Evolutionary conservation across 352 stramenopile genomes (phyloP).

Genomic region (Globisporangium uncinulatum): DNA sequence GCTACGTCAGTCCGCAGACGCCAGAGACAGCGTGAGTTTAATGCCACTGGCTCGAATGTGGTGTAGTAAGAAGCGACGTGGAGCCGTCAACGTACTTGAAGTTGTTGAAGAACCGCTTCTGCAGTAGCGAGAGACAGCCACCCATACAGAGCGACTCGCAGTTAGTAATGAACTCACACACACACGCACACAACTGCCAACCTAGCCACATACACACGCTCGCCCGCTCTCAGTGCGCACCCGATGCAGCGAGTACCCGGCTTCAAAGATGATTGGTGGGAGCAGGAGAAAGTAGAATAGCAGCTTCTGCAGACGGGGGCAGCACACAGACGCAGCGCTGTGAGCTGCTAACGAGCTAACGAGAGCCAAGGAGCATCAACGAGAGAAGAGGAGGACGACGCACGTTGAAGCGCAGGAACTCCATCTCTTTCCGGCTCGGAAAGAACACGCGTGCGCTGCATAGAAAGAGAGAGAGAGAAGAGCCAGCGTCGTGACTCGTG

Average conservation of each 20-base stretch:
- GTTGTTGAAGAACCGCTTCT: constrained; percentile 96
- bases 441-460: constrained; percentile 77
- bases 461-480: background rate
- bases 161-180: background rate
- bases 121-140: background rate
- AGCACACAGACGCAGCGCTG: background rate
- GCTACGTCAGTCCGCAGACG: constrained; percentile 18
- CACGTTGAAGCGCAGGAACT: constrained; percentile 88
- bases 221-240: constrained; percentile 14
- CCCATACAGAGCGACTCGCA: background rate
- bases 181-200: background rate
- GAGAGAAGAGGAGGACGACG: constrained; percentile 1
- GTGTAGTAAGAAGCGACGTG: background rate
- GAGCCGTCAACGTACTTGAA: constrained; percentile 57
- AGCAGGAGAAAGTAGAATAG: constrained; percentile 97
- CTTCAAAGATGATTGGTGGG: constrained; percentile 97
- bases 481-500: background rate
- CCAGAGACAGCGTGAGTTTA: background rate
- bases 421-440: constrained; percentile 82
- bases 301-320: constrained; percentile 39
- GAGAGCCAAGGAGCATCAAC: background rate
- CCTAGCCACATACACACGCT: background rate
- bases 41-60: background rate
- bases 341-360: background rate
- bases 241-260: constrained; percentile 90